A percentile compares a stretch with the other conserved stretches of the same genome.
phyloP scores from a whole-genome alignment of 345 rosid genomes.

The Arabidopsis thaliana region TAIR10.1 NC_003076.8:26366501-26367000 shows the following conservation, averaged over 20 bases:
- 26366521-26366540: slow-evolving; percentile 20
- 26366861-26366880: not conserved
- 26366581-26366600: not conserved
- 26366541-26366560: slow-evolving; percentile 25
- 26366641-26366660: not conserved
- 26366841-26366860: not conserved
- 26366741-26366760: not conserved
- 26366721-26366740: not conserved
- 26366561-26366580: slow-evolving; percentile 10
- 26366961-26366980: slow-evolving; percentile 55
- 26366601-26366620: not conserved
- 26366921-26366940: slow-evolving; percentile 22
- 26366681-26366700: not conserved
- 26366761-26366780: not conserved
- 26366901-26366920: not conserved
- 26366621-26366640: not conserved
- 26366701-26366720: no score
- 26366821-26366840: no score
- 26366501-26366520: not conserved
- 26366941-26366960: slow-evolving; percentile 49
- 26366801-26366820: no score
- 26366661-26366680: not conserved
- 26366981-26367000: slow-evolving; percentile 51
- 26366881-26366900: slow-evolving; percentile 1
- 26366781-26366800: not conserved